A percentile compares a stretch with the other conserved stretches of the same genome.
Evolutionary conservation across 768 basidiomycete species (phyloP).

Genomic region (Dictyophora rubrovolvata): DNA sequence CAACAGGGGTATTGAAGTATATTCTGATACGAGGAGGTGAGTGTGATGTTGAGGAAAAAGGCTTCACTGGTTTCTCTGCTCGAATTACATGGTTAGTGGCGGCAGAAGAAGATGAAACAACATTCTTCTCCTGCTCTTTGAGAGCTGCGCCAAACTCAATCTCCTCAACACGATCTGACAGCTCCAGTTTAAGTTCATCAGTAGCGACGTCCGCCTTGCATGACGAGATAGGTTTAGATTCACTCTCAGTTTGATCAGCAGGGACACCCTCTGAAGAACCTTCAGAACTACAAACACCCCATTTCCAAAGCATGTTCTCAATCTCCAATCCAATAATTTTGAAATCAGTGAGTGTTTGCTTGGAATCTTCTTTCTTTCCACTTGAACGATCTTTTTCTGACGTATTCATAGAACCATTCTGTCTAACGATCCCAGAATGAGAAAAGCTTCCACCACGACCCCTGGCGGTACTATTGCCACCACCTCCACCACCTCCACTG

Average conservation of each 20-base stretch:
- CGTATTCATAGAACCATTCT: neutral
- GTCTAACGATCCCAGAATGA: neutral
- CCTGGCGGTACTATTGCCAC: slow-evolving; percentile 14
- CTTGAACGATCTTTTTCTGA: slow-evolving; percentile 12
- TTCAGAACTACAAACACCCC: slow-evolving; percentile 42
- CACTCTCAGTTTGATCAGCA: slow-evolving; percentile 2
- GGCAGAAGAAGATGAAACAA: slow-evolving; percentile 4
- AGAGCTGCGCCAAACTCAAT: slow-evolving; percentile 13
- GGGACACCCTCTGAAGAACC: slow-evolving; percentile 25
- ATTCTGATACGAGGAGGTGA: slow-evolving; percentile 65
- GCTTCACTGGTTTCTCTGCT: slow-evolving; percentile 39
- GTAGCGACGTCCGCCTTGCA: slow-evolving; percentile 25
- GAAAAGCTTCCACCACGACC: slow-evolving; percentile 1
- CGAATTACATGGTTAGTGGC: slow-evolving; percentile 10
- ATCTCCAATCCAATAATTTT: slow-evolving; percentile 89
- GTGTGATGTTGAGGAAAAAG: neutral
- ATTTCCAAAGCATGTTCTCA: slow-evolving; percentile 73
- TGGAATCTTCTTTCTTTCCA: slow-evolving; percentile 81
- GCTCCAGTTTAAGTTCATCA: slow-evolving; percentile 23
- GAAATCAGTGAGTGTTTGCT: slow-evolving; percentile 94
- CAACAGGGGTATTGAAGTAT: slow-evolving; percentile 85
- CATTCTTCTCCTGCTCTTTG: slow-evolving; percentile 6
- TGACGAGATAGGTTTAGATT: slow-evolving; percentile 9
- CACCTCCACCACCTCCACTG: slow-evolving; percentile 38
- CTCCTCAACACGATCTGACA: slow-evolving; percentile 13